These are phyloP conservation scores for Exophiala bonariae DNA, from an alignment of 2,329 filamentous ascomycete genomes.

Conservation along the genomic window DNA sequence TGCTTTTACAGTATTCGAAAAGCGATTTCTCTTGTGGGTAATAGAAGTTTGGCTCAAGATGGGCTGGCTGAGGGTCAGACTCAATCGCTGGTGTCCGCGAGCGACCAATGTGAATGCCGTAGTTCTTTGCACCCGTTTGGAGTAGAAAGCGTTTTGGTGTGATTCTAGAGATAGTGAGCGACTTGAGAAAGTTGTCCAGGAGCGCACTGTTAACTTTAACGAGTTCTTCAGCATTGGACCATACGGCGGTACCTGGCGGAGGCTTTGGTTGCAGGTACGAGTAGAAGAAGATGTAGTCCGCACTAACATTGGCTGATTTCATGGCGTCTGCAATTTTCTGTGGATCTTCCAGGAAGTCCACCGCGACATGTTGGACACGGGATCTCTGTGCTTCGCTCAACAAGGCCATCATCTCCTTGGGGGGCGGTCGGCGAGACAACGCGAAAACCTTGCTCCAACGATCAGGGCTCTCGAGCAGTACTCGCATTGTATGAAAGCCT, in stretches of 20 bases:
- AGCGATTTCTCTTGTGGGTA: slow-evolving; percentile 55
- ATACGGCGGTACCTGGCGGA: slow-evolving; percentile 45
- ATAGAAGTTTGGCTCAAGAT: slow-evolving; percentile 55
- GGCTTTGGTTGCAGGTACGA: slow-evolving; percentile 55
- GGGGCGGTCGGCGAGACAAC: slow-evolving; percentile 48
- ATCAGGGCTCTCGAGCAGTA: slow-evolving; percentile 42
- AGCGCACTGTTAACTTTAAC: slow-evolving; percentile 47
- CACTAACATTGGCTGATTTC: slow-evolving; percentile 18
- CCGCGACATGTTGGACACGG: slow-evolving; percentile 44
- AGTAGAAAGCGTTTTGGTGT: slow-evolving; percentile 49
- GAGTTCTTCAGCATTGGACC: slow-evolving; percentile 53
- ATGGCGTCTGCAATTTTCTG: slow-evolving; percentile 31
- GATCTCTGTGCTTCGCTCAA: slow-evolving; percentile 36
- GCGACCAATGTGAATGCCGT: slow-evolving; percentile 51
- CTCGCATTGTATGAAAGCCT: slow-evolving; percentile 52
- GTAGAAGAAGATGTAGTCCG: slow-evolving; percentile 55
- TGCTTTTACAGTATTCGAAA: slow-evolving; percentile 40
- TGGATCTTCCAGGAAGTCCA: slow-evolving; percentile 37
- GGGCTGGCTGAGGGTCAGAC: slow-evolving; percentile 42
- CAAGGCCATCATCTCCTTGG: slow-evolving; percentile 30
- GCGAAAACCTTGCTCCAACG: slow-evolving; percentile 56
- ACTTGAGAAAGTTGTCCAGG: slow-evolving; percentile 50
- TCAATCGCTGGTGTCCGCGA: slow-evolving; percentile 46
- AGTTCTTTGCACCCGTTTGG: slow-evolving; percentile 56
- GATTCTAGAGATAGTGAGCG: slow-evolving; percentile 43